Percentiles rank a stretch among this genome's conserved stretches.
Conservation (phyloP, 306 rosid species). For the Dryas octopetala region DNA sequence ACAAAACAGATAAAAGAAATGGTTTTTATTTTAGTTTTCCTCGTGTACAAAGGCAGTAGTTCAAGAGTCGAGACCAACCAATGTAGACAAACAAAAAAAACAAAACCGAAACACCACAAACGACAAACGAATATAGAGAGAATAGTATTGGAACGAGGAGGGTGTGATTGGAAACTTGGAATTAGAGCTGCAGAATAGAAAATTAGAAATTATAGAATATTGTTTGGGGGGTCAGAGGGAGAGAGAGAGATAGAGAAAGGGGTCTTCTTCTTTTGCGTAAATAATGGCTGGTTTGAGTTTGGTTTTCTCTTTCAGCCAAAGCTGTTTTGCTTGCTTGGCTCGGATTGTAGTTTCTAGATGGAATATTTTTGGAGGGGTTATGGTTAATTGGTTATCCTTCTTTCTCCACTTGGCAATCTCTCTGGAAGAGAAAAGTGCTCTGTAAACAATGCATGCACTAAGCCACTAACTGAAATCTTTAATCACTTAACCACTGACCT, state of each 20-base stretch:
- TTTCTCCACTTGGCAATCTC: slow-evolving; percentile 27
- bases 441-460: slow-evolving; percentile 29
- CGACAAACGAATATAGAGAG: slow-evolving; percentile 25
- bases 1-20: slow-evolving; percentile 9
- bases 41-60: slow-evolving; percentile 1
- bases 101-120: slow-evolving; percentile 42
- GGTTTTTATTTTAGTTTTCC: slow-evolving; percentile 1
- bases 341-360: slow-evolving; percentile 10
- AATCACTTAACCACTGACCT: neutral
- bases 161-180: slow-evolving; percentile 40
- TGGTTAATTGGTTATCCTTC: neutral
- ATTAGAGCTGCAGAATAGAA: slow-evolving; percentile 36
- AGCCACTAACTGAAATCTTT: neutral
- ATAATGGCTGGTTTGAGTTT: slow-evolving; percentile 8
- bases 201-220: slow-evolving; percentile 1
- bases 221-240: slow-evolving; percentile 1
- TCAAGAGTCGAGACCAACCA: slow-evolving; percentile 33
- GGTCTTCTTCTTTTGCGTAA: slow-evolving; percentile 5
- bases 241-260: slow-evolving; percentile 18
- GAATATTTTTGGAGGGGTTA: slow-evolving; percentile 7
- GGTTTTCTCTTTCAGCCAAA: slow-evolving; percentile 3
- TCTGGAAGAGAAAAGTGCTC: slow-evolving; percentile 2
- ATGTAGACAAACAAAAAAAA: slow-evolving; percentile 62
- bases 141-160: slow-evolving; percentile 31
- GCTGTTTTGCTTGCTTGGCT: slow-evolving; percentile 9